Evolutionary conservation across 148 eudicot genomes (phyloP).

Genomic region (Rhododendron griersonianum): DNA sequence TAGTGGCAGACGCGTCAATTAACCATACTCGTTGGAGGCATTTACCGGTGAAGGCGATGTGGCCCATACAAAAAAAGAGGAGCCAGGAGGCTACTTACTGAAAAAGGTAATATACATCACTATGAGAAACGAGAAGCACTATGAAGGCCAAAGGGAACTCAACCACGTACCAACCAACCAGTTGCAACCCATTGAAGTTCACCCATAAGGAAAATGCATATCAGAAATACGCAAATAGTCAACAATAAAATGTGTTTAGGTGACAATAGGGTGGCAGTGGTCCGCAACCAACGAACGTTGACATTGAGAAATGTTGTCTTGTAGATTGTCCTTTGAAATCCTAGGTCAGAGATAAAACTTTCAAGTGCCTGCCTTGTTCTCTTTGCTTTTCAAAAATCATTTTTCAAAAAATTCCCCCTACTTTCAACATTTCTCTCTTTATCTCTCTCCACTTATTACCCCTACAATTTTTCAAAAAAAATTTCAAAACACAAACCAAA

Average conservation of each 20-base stretch:
- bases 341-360: background rate
- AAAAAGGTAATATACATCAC: background rate
- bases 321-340: background rate
- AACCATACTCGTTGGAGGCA: no score
- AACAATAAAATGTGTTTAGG: background rate
- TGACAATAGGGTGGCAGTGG: background rate
- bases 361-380: no score
- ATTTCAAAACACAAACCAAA: no score
- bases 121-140: background rate
- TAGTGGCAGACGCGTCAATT: no score
- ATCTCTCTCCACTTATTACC: no score
- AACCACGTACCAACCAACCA: background rate
- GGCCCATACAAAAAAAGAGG: background rate
- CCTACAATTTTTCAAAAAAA: no score
- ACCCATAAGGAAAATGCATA: background rate
- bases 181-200: background rate
- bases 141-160: background rate
- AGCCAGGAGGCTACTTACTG: background rate
- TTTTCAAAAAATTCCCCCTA: no score
- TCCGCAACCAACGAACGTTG: background rate
- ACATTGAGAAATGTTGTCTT: background rate
- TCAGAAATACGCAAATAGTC: background rate
- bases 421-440: no score
- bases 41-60: background rate
- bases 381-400: no score